phyloP scores from a whole-genome alignment of 352 stramenopile genomes.

The Achlya hypogyna region DNA sequence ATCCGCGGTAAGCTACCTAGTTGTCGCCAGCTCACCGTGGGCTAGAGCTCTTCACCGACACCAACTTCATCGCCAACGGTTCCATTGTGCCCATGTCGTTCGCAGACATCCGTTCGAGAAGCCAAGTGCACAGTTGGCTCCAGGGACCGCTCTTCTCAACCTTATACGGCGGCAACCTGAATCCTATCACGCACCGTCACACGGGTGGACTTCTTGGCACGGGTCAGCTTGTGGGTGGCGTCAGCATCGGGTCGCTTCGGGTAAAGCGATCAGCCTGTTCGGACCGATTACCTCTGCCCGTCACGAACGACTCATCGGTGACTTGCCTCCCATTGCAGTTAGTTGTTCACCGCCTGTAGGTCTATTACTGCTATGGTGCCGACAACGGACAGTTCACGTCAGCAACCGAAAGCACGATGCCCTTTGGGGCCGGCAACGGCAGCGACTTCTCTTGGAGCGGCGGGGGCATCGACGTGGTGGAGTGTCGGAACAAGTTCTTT shows the following conservation, averaged over 20 bases:
- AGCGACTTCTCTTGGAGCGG: conserved; percentile 28
- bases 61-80: conserved; percentile 10
- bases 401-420: conserved; percentile 19
- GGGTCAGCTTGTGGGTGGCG: conserved; percentile 34
- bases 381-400: conserved; percentile 19
- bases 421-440: conserved; percentile 20
- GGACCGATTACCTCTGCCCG: background rate
- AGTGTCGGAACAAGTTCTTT: conserved; percentile 30
- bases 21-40: background rate
- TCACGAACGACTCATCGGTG: background rate
- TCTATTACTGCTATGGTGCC: conserved; percentile 27
- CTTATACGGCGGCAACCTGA: conserved; percentile 15
- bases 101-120: conserved; percentile 18
- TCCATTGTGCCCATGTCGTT: conserved; percentile 16
- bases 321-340: conserved; percentile 12
- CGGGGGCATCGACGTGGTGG: conserved; percentile 25
- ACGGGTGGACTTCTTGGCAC: no score
- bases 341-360: background rate
- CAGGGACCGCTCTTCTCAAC: conserved; percentile 25
- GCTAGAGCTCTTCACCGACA: conserved; percentile 19
- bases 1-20: conserved; percentile 21
- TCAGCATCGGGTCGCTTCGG: conserved; percentile 40
- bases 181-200: background rate
- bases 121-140: conserved; percentile 30
- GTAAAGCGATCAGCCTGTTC: conserved; percentile 31